These are phyloP conservation scores for Aureobasidium sp. DNA, from an alignment of 2,329 filamentous ascomycete species.

Conservation along the genomic window DNA sequence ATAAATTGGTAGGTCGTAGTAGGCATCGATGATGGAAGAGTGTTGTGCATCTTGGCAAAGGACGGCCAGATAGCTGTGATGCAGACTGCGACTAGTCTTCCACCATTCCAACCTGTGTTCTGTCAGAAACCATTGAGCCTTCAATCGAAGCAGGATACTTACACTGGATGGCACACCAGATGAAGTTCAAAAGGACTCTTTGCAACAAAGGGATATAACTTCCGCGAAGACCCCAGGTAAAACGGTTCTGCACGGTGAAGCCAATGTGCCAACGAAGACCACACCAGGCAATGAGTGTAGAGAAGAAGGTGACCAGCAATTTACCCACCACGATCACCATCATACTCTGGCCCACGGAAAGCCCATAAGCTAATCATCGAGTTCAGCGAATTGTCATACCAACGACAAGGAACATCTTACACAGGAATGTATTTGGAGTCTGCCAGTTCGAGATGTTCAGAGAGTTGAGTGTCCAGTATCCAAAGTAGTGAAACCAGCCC, in stretches of 20 bases:
- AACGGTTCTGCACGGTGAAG: constrained; percentile 3
- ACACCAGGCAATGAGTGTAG: constrained; percentile 1
- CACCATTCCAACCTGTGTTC: not conserved
- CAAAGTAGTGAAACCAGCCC: constrained; percentile 8
- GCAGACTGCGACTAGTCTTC: not conserved
- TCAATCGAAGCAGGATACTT: not conserved
- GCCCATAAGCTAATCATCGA: not conserved
- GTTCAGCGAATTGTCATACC: not conserved
- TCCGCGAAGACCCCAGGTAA: not conserved
- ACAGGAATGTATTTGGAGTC: constrained; percentile 7
- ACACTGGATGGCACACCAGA: constrained; percentile 6
- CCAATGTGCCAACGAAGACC: constrained; percentile 8
- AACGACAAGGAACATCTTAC: not conserved
- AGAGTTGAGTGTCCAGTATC: constrained; percentile 6
- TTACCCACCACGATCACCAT: constrained; percentile 2
- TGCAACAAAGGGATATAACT: not conserved
- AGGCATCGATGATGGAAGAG: not conserved
- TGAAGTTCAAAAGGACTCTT: constrained; percentile 1
- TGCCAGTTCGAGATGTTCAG: constrained; percentile 9
- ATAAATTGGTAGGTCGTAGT: constrained; percentile 6
- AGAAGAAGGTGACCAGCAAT: constrained; percentile 1
- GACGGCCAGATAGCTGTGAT: constrained; percentile 6
- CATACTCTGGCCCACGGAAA: constrained; percentile 4
- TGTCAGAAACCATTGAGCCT: not conserved
- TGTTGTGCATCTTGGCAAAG: constrained; percentile 8